phyloP scores from a whole-genome alignment of 2,329 filamentous ascomycete genomes.

The Verticillium isaacii region DNA sequence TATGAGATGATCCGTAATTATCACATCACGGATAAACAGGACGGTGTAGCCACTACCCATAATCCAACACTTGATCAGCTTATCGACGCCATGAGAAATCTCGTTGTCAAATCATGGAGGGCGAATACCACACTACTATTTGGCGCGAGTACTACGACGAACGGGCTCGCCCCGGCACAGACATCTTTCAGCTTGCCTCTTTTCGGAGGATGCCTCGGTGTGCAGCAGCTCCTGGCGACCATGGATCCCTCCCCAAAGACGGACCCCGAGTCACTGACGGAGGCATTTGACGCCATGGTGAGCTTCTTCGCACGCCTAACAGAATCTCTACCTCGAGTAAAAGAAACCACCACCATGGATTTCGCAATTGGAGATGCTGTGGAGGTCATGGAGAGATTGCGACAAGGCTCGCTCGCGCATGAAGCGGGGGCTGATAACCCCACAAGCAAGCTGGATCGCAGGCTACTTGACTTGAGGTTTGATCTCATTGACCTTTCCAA shows the following conservation, averaged over 20 bases:
- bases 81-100: not conserved
- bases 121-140: not conserved
- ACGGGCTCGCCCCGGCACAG: not conserved
- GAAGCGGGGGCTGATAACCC: not conserved
- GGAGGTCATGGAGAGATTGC: not conserved
- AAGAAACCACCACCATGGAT: not conserved
- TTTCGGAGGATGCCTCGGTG: not conserved
- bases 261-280: not conserved
- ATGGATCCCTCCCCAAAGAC: not conserved
- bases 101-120: not conserved
- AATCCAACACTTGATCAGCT: not conserved
- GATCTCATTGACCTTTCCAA: not conserved
- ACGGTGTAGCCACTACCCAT: not conserved
- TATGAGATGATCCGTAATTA: not conserved
- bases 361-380: not conserved
- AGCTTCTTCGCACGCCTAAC: not conserved
- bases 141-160: not conserved
- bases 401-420: not conserved
- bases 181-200: not conserved
- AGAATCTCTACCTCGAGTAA: not conserved
- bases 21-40: not conserved
- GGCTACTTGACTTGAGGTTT: not conserved
- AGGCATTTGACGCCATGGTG: not conserved
- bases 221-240: not conserved
- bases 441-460: not conserved